phyloP scores from a whole-genome alignment of 768 basidiomycete genomes.

The Cytidiella melzeri region DNA sequence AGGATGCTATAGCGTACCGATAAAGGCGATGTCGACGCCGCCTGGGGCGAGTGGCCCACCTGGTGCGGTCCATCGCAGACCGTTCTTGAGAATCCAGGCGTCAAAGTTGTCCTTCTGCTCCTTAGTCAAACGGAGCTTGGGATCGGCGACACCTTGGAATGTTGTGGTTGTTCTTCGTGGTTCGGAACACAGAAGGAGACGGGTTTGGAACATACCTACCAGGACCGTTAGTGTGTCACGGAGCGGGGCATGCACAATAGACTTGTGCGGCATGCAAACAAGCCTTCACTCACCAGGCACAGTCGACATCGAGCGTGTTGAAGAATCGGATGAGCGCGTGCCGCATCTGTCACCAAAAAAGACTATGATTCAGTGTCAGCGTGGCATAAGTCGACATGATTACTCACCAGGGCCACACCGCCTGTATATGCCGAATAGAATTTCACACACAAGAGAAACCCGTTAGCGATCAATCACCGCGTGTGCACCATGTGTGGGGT shows the following conservation, averaged over 20 bases:
- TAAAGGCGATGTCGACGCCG: slow-evolving; percentile 84
- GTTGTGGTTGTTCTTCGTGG: slow-evolving; percentile 94
- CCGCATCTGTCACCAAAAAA: slow-evolving; percentile 57
- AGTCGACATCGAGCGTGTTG: slow-evolving; percentile 73
- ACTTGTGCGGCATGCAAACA: slow-evolving; percentile 1
- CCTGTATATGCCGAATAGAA: slow-evolving; percentile 38
- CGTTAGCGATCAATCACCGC: slow-evolving; percentile 21
- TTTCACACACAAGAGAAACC: slow-evolving; percentile 4
- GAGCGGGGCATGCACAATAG: neutral
- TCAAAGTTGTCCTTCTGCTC: slow-evolving; percentile 77
- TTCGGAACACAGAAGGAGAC: slow-evolving; percentile 85
- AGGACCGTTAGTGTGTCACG: slow-evolving; percentile 7
- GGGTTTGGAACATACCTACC: slow-evolving; percentile 83
- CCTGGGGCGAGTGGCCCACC: slow-evolving; percentile 81
- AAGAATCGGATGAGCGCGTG: slow-evolving; percentile 90
- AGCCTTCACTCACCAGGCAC: slow-evolving; percentile 54
- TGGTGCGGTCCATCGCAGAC: slow-evolving; percentile 79
- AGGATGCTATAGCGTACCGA: slow-evolving; percentile 58
- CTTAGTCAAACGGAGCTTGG: slow-evolving; percentile 69
- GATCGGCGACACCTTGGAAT: slow-evolving; percentile 90
- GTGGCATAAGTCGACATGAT: slow-evolving; percentile 9
- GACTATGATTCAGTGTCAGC: no score
- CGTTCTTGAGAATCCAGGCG: slow-evolving; percentile 87
- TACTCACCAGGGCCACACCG: slow-evolving; percentile 84
- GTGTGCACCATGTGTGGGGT: slow-evolving; percentile 4